These are phyloP conservation scores for Penicillium corylophilum DNA, from an alignment of 2,329 filamentous ascomycete species.

Conservation along the genomic window DNA sequence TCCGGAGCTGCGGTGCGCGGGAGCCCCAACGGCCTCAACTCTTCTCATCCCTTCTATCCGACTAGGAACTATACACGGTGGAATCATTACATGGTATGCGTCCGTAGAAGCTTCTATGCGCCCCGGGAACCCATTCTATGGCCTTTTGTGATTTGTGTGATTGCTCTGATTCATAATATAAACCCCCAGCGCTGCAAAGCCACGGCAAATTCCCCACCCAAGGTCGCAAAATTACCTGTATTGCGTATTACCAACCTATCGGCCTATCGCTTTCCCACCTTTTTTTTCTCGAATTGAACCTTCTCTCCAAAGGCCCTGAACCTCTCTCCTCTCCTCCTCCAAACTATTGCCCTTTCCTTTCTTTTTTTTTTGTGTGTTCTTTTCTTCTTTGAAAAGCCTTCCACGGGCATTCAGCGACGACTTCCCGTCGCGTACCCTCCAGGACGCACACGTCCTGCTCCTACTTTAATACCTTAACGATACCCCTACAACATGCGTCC, in stretches of 20 bases:
- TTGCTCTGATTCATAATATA: not conserved
- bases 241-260: conserved; percentile 18
- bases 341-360: conserved; percentile 14
- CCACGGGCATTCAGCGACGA: conserved; percentile 15
- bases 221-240: conserved; percentile 19
- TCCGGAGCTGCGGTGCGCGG: conserved; percentile 1
- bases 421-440: conserved; percentile 15
- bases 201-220: not conserved
- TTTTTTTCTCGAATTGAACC: conserved; percentile 20
- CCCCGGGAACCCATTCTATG: too few relatives aligned
- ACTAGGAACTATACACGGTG: not conserved
- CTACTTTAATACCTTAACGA: conserved; percentile 18
- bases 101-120: too few relatives aligned
- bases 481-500: conserved; percentile 69
- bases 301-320: not conserved
- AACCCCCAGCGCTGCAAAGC: not conserved
- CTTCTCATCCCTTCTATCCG: conserved; percentile 14
- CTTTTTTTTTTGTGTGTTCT: conserved; percentile 15
- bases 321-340: conserved; percentile 1
- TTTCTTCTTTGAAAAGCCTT: conserved; percentile 11
- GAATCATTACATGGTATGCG: too few relatives aligned
- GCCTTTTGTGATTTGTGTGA: too few relatives aligned
- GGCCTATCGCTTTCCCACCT: conserved; percentile 24
- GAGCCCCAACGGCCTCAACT: conserved; percentile 14
- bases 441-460: conserved; percentile 19